Conservation (phyloP, 331 rosid species). For the Prunus yedoensis region DNA sequence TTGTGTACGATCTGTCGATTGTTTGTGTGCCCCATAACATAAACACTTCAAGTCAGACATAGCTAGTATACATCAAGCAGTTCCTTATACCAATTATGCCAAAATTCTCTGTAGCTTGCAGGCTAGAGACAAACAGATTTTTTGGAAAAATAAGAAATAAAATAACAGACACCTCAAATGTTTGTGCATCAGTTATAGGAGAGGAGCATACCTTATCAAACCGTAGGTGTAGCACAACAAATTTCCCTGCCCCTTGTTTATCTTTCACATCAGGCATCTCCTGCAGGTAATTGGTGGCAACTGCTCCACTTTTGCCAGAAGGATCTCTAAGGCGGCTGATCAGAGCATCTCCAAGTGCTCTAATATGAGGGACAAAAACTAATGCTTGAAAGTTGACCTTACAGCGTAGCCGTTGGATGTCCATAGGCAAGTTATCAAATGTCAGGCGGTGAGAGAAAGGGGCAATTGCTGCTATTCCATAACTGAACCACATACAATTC, state of each 20-base stretch:
- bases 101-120: not conserved
- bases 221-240: conserved; percentile 83
- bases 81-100: not conserved
- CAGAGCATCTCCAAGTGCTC: conserved; percentile 80
- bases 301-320: conserved; percentile 32
- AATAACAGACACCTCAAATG: conserved; percentile 3
- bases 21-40: not conserved
- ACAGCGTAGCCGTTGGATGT: conserved; percentile 75
- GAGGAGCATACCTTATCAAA: conserved; percentile 70
- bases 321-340: conserved; percentile 69
- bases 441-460: conserved; percentile 91
- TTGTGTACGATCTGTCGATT: not conserved
- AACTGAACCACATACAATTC: conserved; percentile 47
- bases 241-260: conserved; percentile 51
- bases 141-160: not conserved
- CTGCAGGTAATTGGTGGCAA: conserved; percentile 42
- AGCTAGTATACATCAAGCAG: not conserved
- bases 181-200: not conserved
- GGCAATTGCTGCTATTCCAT: conserved; percentile 81
- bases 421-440: conserved; percentile 80
- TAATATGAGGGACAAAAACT: conserved; percentile 75
- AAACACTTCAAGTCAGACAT: not conserved
- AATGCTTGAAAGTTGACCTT: conserved; percentile 89
- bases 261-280: conserved; percentile 41
- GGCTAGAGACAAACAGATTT: not conserved